Evolutionary conservation across 768 basidiomycete genomes (phyloP).

Genomic region (Hydnum rufescens): DNA sequence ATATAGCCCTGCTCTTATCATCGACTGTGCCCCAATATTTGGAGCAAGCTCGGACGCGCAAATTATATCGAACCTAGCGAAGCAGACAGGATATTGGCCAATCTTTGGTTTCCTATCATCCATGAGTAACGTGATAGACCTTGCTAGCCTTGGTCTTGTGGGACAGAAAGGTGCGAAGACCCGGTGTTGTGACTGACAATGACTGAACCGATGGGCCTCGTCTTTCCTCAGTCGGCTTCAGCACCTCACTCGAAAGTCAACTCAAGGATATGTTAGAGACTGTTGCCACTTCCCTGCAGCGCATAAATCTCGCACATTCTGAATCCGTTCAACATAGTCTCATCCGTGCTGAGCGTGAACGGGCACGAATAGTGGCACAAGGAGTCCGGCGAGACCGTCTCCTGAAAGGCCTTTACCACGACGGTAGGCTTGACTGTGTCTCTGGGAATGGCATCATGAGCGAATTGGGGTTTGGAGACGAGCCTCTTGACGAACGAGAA

Average conservation of each 20-base stretch:
- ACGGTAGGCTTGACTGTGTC: slow-evolving; percentile 66
- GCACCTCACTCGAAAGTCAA: slow-evolving; percentile 59
- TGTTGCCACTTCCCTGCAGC: slow-evolving; percentile 47
- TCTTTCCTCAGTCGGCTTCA: slow-evolving; percentile 49
- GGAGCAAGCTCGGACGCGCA: slow-evolving; percentile 48
- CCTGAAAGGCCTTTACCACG: slow-evolving; percentile 58
- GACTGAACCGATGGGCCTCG: neutral
- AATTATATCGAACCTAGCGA: slow-evolving; percentile 49
- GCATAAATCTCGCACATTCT: slow-evolving; percentile 26
- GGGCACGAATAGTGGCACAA: slow-evolving; percentile 20
- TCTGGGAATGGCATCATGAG: slow-evolving; percentile 75
- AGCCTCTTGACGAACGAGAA: slow-evolving; percentile 23
- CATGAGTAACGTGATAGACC: slow-evolving; percentile 63
- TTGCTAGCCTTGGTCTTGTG: slow-evolving; percentile 86
- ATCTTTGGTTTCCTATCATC: slow-evolving; percentile 73
- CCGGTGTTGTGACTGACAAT: neutral
- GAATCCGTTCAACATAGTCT: neutral
- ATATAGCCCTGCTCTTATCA: slow-evolving; percentile 44
- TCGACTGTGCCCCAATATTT: slow-evolving; percentile 64
- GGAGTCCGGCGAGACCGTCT: slow-evolving; percentile 16
- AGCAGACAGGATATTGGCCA: slow-evolving; percentile 77
- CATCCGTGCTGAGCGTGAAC: slow-evolving; percentile 22
- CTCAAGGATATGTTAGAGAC: slow-evolving; percentile 69
- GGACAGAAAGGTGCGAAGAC: slow-evolving; percentile 64
- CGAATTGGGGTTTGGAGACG: slow-evolving; percentile 71